A percentile compares a stretch with the other conserved stretches of the same genome.
These are phyloP conservation scores for Rossbeevera mucosa DNA, from an alignment of 768 basidiomycete genomes.

Conservation along the genomic window DNA sequence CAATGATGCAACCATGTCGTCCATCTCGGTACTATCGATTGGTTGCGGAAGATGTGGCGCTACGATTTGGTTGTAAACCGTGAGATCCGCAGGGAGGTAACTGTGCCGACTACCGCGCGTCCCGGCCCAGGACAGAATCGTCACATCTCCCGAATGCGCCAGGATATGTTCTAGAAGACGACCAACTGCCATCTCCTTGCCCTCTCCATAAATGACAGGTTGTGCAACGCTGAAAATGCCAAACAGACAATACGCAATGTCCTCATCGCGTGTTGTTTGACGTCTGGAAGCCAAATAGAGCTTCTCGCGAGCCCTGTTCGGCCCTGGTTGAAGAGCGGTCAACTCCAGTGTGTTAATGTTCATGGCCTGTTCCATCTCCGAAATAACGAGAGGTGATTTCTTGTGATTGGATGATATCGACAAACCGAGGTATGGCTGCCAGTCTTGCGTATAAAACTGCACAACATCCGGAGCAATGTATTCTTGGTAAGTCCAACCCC, in stretches of 20 bases:
- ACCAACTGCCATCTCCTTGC: not conserved
- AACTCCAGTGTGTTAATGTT: not conserved
- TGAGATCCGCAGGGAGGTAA: not conserved
- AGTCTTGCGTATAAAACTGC: not conserved
- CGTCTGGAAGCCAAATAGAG: not conserved
- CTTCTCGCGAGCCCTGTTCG: not conserved
- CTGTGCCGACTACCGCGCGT: not conserved
- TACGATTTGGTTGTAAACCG: not conserved
- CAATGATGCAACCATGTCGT: not conserved
- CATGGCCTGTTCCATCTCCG: not conserved
- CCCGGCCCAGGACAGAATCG: not conserved
- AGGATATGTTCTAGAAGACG: not conserved
- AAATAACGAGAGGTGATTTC: not conserved
- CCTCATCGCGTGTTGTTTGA: not conserved
- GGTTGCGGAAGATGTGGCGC: not conserved
- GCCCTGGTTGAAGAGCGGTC: not conserved
- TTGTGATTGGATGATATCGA: not conserved
- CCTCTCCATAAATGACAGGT: not conserved
- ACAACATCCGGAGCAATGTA: not conserved
- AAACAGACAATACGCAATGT: not conserved
- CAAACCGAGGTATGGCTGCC: not conserved
- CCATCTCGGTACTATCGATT: not conserved
- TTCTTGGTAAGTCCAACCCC: not conserved
- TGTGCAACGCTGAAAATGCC: not conserved
- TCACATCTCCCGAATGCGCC: not conserved